Evolutionary conservation across 2,329 filamentous ascomycete species (phyloP), one percentile per base, ranked within the genome.

Genomic region (Botrytis elliptica): DNA sequence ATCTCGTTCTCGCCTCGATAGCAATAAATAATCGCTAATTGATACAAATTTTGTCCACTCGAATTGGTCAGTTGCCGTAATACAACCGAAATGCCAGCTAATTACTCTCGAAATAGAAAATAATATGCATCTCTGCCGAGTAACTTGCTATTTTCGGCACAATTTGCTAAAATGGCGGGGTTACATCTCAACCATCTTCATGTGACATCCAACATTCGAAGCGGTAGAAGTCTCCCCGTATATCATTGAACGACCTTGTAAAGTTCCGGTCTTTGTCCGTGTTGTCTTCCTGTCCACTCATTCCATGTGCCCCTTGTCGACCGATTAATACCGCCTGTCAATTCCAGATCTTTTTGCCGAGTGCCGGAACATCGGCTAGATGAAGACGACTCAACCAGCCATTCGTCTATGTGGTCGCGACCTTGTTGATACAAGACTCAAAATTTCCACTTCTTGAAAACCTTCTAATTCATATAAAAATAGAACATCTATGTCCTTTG

Each of bases 51-150:
- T 20, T 6, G 38, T 70, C 18, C 55, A 44, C 14, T 52, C 33
- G 36, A 63, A 71, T 49, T 36, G 57, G 33, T 4, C 40, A 70
- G 59, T 70, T n/a, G 8, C 33, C 59, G 57, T 71, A 10, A 29
- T 49, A 64, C 69, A 36, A 40, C 69, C 69, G 57, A 29, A 62
- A 49, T 38, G 42, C 22, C n/a, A 63, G 42, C 57, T 29, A 63
- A 71, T 49, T 63, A 33, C n/a, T 63, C 69, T 40, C 29, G 44
- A 64, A 71, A 71, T 71, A 71, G 69, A 29, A 71, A 57, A 3
- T 29, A 29, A 4, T 46, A 46, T 66, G 33, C 64, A 52, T 38
- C 33, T 67, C 14, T 20, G 33, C 64, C 33, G 46, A 55, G 7
- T 67, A 5, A 55, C 38, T 67, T 67, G 33, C 64, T 67, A 67